Base-by-base conservation (phyloP, 2,329 filamentous ascomycete genomes). In the Curvularia verruculosa region DNA sequence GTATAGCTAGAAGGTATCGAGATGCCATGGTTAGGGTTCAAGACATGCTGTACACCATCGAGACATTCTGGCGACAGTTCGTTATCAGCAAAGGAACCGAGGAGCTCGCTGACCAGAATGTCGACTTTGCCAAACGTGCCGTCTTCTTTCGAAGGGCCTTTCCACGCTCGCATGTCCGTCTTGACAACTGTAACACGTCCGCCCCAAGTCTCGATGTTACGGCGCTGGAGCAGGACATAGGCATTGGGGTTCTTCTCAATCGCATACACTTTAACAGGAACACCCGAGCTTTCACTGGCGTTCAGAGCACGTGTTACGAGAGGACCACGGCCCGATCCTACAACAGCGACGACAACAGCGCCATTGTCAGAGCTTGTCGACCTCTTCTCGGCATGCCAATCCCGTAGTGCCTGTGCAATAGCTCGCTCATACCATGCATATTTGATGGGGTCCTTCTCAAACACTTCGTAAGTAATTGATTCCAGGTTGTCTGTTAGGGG, bases 221-320 rank as follows among this genome's bases (percentile, higher is more conserved):
- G 92, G 23, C 91, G 85, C 60, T 96, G 87, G 2, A 99, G 85
- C 64, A 97, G 88, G 6, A 99, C 93, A 73, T 94, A 98, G 0
- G 95, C 95, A 71, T 99, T 98, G 3, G 92, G 95, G 77, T 99
- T 99, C 83, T 99, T 99, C 78, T 99, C 95, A 3, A 99, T 87
- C 0, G 91, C 95, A 87, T 92, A 98, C 44, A 96, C 84, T 65
- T 93, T 88, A 49, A 98, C 89, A 19, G 87, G 82, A 3, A 97
- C 88, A 1, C 89, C 88, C 1, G 92, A 89, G 15, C 81, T 83
- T 60, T 87, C 83, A 67, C 92, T 94, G 12, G 95, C 96, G 58
- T 87, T 87, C 24, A 99, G 80, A 1, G 92, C 92, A 47, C 95
- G 86, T 1, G 92, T 95, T 13, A 99, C 93, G 1, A 99, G 83